phyloP scores from a whole-genome alignment of 345 rosid genomes.

The Syzygium oleosum region DNA sequence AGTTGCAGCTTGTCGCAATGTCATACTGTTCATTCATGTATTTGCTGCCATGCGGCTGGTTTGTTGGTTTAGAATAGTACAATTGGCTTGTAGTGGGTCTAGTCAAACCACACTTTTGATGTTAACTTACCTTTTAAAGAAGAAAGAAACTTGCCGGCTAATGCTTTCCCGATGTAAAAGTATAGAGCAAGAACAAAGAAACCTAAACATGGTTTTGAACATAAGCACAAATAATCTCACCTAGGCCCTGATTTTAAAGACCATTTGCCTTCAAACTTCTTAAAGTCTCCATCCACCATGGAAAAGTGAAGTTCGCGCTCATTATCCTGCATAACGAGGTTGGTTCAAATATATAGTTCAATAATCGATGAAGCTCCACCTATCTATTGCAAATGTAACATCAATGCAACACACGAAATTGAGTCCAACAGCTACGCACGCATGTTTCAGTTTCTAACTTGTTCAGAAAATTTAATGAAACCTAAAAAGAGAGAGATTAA shows the following conservation, averaged over 20 bases:
- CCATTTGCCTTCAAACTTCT: slow-evolving; percentile 98
- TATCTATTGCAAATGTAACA: background rate
- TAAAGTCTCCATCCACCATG: slow-evolving; percentile 97
- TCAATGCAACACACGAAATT: background rate
- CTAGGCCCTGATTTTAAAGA: slow-evolving; percentile 63
- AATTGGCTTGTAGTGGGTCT: background rate
- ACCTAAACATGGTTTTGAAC: background rate
- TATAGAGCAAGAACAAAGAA: background rate
- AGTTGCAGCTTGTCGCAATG: background rate
- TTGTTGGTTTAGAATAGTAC: background rate
- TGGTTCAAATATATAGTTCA: background rate
- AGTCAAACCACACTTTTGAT: background rate
- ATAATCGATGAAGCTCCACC: background rate
- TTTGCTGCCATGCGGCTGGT: background rate
- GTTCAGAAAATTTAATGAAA: background rate
- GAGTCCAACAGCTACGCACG: background rate
- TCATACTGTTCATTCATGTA: background rate
- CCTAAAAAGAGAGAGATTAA: background rate
- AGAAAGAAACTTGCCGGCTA: background rate
- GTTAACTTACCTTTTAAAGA: background rate
- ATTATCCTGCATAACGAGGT: slow-evolving; percentile 32
- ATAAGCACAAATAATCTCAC: slow-evolving; percentile 18
- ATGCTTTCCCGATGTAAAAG: background rate
- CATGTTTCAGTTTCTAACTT: background rate
- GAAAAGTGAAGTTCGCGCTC: slow-evolving; percentile 73